Base-by-base conservation (phyloP, 768 basidiomycete species). In the Ramaria rubella region DNA sequence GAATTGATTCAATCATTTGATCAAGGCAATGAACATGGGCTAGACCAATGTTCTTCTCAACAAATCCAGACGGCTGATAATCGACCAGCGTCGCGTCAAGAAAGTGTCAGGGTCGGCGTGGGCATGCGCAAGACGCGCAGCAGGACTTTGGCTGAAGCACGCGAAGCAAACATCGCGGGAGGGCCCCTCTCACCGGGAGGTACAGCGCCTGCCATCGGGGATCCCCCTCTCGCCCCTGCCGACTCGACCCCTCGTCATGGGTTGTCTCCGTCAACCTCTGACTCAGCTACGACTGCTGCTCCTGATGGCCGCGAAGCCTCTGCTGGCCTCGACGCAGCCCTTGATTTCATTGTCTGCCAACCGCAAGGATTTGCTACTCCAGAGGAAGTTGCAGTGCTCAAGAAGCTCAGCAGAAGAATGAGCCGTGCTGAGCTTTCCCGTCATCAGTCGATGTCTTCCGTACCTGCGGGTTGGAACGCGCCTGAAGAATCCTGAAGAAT, bases 61-160 rank as follows among this genome's bases (percentile, higher is more conserved):
- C 30, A 29, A 8, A 9, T 23, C 9, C 49, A 51, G 21, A 23
- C 29, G 8, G 14, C 19, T 5, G 29, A 17, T 21, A n/a, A 29
- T 9, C 44, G 29, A 17, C 55, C 44, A 17, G 27, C 21, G 14
- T 33, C 55, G 21, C 43, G 29, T 21, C 43, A 27, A 19, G 54
- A 55, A 46, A 21, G 46, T n/a, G 33, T 30, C 17, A 8, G 9
- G n/a, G 31, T 27, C 24, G 45, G 21, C 24, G 31, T 48, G 9
- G 27, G 43, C 14, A 56, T 45, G 55, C 43, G 55, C 27, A 56
- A 56, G 33, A 56, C 55, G 46, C 55, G 55, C 44, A 56, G 55
- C 46, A 45, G 45, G 33, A 56, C 55, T 3, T 33, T 56, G 29
- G 55, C 55, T 34, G 55, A 56, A 33, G 46, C 55, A 19, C 43